A percentile compares a stretch with the other conserved stretches of the same genome.
phyloP scores from a whole-genome alignment of 176 grass and related monocot species.

The Guadua angustifolia region DNA sequence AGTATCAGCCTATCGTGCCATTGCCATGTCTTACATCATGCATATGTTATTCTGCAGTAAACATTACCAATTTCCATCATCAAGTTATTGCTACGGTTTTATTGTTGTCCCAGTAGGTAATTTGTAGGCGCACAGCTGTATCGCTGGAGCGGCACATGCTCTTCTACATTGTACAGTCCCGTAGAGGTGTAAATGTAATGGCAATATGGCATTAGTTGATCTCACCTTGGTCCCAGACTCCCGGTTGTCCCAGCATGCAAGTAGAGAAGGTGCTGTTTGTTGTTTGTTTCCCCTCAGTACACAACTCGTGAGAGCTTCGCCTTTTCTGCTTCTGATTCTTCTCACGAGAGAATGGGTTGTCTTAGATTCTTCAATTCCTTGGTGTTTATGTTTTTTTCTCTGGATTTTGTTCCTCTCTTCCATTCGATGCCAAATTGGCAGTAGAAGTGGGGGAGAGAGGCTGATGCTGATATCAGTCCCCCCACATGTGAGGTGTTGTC shows the following conservation, averaged over 20 bases:
- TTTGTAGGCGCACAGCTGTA: background rate
- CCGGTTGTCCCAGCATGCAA: constrained; percentile 10
- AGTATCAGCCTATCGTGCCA: background rate
- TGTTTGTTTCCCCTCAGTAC: constrained; percentile 2
- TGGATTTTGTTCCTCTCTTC: background rate
- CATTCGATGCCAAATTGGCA: constrained; percentile 11
- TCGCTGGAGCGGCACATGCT: constrained; percentile 20
- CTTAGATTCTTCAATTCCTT: constrained; percentile 19
- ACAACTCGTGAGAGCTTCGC: constrained; percentile 27
- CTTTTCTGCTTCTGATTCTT: background rate
- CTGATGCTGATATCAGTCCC: background rate
- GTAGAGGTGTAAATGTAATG: background rate
- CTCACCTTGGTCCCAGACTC: constrained; percentile 12
- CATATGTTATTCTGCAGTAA: background rate
- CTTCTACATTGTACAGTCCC: background rate
- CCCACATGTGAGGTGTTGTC: constrained; percentile 30
- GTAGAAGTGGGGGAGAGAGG: background rate
- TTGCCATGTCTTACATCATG: background rate
- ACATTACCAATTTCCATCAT: background rate
- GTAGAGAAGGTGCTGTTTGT: constrained; percentile 2
- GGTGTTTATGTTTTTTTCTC: background rate
- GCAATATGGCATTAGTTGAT: background rate
- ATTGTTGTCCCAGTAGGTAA: background rate
- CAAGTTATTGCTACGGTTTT: background rate
- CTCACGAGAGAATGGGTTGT: constrained; percentile 12